Evolutionary conservation across 805 yeast genomes (phyloP).

Genomic region (Ogataea pignaliae): DNA sequence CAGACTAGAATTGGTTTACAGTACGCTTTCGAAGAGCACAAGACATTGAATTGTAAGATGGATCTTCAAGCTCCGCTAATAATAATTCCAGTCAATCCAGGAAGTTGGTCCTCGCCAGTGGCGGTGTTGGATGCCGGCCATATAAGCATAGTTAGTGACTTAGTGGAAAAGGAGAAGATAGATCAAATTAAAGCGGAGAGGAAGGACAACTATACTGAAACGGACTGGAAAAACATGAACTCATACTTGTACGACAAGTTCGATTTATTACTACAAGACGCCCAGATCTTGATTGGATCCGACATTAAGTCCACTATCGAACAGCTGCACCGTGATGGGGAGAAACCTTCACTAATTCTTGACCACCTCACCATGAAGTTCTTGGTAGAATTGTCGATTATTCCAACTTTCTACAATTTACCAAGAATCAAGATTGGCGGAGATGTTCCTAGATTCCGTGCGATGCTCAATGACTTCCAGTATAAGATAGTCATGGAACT

Average conservation of each 20-base stretch:
- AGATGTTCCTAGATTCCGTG: slow-evolving; percentile 64
- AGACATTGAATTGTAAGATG: slow-evolving; percentile 76
- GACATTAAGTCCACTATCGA: slow-evolving; percentile 72
- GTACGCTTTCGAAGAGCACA: slow-evolving; percentile 92
- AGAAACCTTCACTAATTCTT: slow-evolving; percentile 56
- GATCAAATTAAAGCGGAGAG: slow-evolving; percentile 64
- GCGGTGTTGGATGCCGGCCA: slow-evolving; percentile 95
- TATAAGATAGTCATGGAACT: slow-evolving; percentile 83
- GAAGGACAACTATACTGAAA: slow-evolving; percentile 46
- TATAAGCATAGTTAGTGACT: slow-evolving; percentile 74
- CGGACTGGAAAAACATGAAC: slow-evolving; percentile 73
- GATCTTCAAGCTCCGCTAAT: slow-evolving; percentile 94
- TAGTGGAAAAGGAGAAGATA: slow-evolving; percentile 65
- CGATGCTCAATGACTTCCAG: slow-evolving; percentile 81
- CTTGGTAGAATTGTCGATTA: slow-evolving; percentile 73
- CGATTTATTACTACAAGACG: slow-evolving; percentile 69
- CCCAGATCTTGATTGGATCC: slow-evolving; percentile 85
- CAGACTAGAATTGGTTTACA: slow-evolving; percentile 91
- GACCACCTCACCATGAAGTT: slow-evolving; percentile 74
- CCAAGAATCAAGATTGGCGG: slow-evolving; percentile 74
- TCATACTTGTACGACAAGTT: slow-evolving; percentile 88
- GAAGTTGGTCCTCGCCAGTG: slow-evolving; percentile 79
- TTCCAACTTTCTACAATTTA: slow-evolving; percentile 72
- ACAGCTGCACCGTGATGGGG: slow-evolving; percentile 50
- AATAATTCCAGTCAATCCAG: slow-evolving; percentile 78